phyloP scores from a whole-genome alignment of 2,329 filamentous ascomycete species.

The Diaporthe sp. region DNA sequence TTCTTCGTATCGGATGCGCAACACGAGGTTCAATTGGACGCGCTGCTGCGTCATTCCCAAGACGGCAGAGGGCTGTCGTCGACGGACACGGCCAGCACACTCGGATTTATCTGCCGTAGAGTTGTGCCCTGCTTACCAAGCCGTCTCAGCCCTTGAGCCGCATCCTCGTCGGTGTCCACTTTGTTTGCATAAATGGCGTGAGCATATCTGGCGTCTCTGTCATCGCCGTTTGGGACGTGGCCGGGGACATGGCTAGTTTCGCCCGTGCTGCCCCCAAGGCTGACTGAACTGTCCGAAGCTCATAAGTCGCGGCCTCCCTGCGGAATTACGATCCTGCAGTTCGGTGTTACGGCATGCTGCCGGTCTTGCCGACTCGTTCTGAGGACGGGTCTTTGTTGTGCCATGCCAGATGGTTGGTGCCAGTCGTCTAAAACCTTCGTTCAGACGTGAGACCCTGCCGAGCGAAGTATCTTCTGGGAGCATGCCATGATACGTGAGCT shows the following conservation, averaged over 20 bases:
- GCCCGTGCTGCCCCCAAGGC: not conserved
- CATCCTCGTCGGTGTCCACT: constrained; percentile 24
- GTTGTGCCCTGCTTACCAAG: not conserved
- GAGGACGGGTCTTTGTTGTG: constrained; percentile 2
- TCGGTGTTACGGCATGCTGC: not conserved
- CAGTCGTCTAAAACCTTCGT: not conserved
- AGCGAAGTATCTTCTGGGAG: not conserved
- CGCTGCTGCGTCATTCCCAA: constrained; percentile 12
- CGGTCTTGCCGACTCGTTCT: not conserved
- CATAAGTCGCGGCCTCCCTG: not conserved
- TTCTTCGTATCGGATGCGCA: not conserved
- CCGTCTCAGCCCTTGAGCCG: constrained; percentile 22
- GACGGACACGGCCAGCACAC: not conserved
- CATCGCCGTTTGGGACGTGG: not conserved
- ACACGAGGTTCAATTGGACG: constrained; percentile 2
- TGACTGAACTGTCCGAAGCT: not conserved
- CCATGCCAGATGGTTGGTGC: not conserved
- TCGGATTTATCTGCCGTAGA: not conserved
- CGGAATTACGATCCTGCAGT: not conserved
- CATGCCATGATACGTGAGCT: not conserved
- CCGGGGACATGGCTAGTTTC: not conserved
- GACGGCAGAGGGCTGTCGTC: not conserved
- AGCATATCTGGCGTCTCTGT: not conserved
- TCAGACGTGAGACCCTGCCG: not conserved
- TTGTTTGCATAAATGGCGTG: constrained; percentile 24